Conservation (phyloP, 352 stramenopile species). For the Phytophthora sp. region DNA sequence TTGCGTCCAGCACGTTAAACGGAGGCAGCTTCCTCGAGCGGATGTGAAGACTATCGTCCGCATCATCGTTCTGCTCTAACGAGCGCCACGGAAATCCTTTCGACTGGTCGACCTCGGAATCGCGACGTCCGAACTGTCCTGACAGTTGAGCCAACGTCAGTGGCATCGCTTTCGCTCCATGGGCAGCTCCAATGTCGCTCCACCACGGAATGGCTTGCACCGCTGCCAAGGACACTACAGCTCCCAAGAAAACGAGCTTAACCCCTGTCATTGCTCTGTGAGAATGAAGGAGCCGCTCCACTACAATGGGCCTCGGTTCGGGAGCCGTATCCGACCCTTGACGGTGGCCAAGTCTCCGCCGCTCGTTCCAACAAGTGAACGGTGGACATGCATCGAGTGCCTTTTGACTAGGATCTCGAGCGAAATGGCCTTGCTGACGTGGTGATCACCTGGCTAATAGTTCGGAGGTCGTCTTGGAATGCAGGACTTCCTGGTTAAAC, state of each 20-base stretch:
- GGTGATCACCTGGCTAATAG: no score
- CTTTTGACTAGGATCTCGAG: slow-evolving; percentile 2
- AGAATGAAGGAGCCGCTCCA: neutral
- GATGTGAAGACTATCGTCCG: slow-evolving; percentile 1
- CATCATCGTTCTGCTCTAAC: neutral
- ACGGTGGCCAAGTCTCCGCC: slow-evolving; percentile 3
- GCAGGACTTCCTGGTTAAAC: no score
- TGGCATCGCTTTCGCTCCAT: slow-evolving; percentile 13
- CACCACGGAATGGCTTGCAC: slow-evolving; percentile 29
- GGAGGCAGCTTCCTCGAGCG: slow-evolving; percentile 21
- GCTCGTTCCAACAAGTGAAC: slow-evolving; percentile 10
- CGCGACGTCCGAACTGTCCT: slow-evolving; percentile 11
- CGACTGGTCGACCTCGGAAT: neutral
- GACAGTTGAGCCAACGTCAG: slow-evolving; percentile 16
- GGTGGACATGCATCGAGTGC: neutral
- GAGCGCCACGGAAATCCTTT: slow-evolving; percentile 17
- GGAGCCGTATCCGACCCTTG: slow-evolving; percentile 20
- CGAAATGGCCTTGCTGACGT: neutral
- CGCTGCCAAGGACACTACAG: neutral
- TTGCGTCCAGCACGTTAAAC: slow-evolving; percentile 24
- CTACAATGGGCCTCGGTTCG: no score
- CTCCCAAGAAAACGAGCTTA: slow-evolving; percentile 5
- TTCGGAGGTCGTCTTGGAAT: no score
- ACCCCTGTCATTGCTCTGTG: neutral
- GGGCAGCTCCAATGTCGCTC: slow-evolving; percentile 23